Percentiles rank a stretch among this genome's conserved stretches.
Conservation (phyloP, 2,329 filamentous ascomycete species). For the Trichoderma pleuroti region DNA sequence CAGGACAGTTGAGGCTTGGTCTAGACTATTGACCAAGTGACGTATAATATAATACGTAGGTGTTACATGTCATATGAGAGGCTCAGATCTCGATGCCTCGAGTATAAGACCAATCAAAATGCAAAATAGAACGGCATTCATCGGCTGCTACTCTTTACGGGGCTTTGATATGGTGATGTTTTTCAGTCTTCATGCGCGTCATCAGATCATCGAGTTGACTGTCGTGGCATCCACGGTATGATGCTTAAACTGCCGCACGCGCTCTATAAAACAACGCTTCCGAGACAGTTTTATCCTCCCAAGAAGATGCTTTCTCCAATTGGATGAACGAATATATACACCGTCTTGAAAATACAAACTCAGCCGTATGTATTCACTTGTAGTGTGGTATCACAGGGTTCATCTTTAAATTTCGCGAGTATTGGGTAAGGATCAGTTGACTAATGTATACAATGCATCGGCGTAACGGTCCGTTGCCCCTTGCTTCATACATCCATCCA, state of each 20-base stretch:
- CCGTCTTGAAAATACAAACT: not conserved
- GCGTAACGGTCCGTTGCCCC: not conserved
- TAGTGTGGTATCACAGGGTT: not conserved
- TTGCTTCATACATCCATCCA: not conserved
- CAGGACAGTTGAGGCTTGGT: not conserved
- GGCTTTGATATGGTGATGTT: not conserved
- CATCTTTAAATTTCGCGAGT: not conserved
- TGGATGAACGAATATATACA: not conserved
- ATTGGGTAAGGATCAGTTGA: not conserved
- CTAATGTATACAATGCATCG: not conserved
- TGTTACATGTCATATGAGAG: not conserved
- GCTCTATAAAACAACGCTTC: not conserved
- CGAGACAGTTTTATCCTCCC: not conserved
- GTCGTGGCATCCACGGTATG: not conserved
- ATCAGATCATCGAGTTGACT: not conserved
- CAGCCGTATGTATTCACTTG: not conserved
- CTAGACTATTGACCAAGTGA: not conserved
- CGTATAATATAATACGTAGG: not conserved
- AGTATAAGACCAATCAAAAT: not conserved
- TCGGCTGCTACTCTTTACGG: not conserved
- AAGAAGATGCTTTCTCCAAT: not conserved
- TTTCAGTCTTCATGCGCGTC: not conserved
- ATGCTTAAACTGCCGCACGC: not conserved
- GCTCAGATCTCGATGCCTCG: not conserved
- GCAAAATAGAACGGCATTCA: not conserved